phyloP scores from a whole-genome alignment of 305 asterid genomes.

The Fraxinus albicans region DNA sequence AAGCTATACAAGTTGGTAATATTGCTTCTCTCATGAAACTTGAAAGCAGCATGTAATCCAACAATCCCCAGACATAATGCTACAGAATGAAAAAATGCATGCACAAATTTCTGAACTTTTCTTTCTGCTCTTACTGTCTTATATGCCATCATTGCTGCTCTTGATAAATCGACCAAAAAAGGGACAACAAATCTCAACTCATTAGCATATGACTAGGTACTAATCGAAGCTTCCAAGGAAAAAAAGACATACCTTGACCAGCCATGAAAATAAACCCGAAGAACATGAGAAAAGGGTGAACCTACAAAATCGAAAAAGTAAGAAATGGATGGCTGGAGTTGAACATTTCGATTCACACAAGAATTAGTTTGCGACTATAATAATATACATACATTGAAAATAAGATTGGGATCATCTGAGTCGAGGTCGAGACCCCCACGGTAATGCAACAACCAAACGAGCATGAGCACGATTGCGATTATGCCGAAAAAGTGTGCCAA shows the following conservation, averaged over 20 bases:
- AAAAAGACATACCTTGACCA: constrained; percentile 54
- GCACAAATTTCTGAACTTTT: constrained; percentile 45
- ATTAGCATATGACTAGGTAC: background rate
- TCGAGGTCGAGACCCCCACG: constrained; percentile 68
- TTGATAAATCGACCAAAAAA: background rate
- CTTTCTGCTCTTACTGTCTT: constrained; percentile 52
- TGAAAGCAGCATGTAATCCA: constrained; percentile 72
- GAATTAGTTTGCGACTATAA: background rate
- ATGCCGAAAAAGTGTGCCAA: constrained; percentile 61
- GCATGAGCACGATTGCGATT: constrained; percentile 53
- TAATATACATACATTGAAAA: constrained; percentile 52
- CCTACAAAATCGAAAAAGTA: constrained; percentile 43
- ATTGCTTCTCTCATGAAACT: constrained; percentile 46
- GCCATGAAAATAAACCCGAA: constrained; percentile 72
- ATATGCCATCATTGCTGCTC: constrained; percentile 84
- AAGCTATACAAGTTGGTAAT: constrained; percentile 52
- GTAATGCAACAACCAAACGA: constrained; percentile 77
- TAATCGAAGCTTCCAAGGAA: background rate
- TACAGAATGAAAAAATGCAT: constrained; percentile 46
- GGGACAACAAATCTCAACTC: background rate
- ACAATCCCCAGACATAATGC: constrained; percentile 67
- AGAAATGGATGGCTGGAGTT: background rate
- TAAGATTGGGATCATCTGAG: constrained; percentile 41
- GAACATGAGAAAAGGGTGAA: constrained; percentile 84
- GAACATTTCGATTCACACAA: background rate